Percentiles rank a stretch among this genome's conserved stretches.
Evolutionary conservation across 345 rosid species (phyloP).

Genomic region (Heritiera littoralis): DNA sequence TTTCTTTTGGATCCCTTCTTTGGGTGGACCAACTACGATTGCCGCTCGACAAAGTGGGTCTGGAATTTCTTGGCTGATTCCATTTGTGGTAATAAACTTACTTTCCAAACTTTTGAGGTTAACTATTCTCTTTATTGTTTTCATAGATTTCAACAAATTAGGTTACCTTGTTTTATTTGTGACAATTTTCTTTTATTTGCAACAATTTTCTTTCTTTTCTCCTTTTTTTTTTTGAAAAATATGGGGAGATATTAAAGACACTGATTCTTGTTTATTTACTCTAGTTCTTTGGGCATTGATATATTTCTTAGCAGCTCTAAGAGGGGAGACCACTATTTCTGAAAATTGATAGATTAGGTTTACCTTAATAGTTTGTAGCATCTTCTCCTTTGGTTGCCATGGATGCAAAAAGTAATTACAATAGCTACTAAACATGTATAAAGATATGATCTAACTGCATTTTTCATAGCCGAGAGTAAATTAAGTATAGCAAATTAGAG

Average conservation of each 20-base stretch:
- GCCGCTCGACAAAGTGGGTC: conserved; percentile 98
- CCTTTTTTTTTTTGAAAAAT: neutral
- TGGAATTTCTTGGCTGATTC: conserved; percentile 93
- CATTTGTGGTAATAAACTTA: conserved; percentile 75
- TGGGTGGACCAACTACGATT: conserved; percentile 91
- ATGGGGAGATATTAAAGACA: conserved; percentile 1
- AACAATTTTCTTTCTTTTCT: neutral
- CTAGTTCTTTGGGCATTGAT: neutral
- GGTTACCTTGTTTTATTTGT: neutral
- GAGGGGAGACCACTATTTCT: neutral
- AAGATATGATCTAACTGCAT: conserved; percentile 6
- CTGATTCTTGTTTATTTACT: neutral
- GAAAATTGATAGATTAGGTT: neutral
- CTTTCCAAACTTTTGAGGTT: conserved; percentile 3
- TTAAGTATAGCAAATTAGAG: neutral
- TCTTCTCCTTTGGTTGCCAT: conserved; percentile 6
- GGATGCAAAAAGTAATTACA: neutral
- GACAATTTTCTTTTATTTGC: neutral
- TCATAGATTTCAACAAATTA: neutral
- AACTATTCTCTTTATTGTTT: neutral
- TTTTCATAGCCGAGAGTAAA: neutral
- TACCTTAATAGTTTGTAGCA: neutral
- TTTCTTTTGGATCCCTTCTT: conserved; percentile 97
- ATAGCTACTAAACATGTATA: neutral
- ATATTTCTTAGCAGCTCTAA: neutral